A percentile compares a stretch with the other conserved stretches of the same genome.
phyloP scores from a whole-genome alignment of 2,329 filamentous ascomycete genomes.

The Talaromyces sp. region DNA sequence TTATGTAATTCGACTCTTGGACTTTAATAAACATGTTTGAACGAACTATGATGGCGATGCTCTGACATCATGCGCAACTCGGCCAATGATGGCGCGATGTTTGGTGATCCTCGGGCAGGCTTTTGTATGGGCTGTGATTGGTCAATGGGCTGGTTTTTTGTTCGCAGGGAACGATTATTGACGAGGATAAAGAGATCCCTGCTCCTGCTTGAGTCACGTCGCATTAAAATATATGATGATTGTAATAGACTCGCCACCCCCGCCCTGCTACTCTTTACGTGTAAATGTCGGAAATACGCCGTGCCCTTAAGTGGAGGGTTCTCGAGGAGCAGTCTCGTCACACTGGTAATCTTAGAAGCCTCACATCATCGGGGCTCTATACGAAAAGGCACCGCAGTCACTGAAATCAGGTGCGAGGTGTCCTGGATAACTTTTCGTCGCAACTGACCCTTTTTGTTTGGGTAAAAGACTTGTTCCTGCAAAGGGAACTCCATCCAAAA shows the following conservation, averaged over 20 bases:
- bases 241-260: neutral
- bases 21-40: neutral
- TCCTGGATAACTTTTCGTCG: too few species aligned
- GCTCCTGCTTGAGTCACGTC: neutral
- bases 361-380: too few species aligned
- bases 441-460: too few species aligned
- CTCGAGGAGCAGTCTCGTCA: too few species aligned
- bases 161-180: neutral
- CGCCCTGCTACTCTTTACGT: neutral
- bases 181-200: neutral
- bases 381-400: too few species aligned
- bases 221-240: neutral
- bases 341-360: too few species aligned
- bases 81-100: neutral
- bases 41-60: neutral
- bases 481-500: too few species aligned
- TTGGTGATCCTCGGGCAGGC: neutral
- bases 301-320: neutral
- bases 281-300: neutral
- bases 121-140: neutral
- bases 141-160: neutral
- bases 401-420: too few species aligned
- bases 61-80: neutral
- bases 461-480: too few species aligned
- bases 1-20: neutral